Evolutionary conservation across 2,329 filamentous ascomycete species (phyloP).

Genomic region (Chaetomiaceae sp.): DNA sequence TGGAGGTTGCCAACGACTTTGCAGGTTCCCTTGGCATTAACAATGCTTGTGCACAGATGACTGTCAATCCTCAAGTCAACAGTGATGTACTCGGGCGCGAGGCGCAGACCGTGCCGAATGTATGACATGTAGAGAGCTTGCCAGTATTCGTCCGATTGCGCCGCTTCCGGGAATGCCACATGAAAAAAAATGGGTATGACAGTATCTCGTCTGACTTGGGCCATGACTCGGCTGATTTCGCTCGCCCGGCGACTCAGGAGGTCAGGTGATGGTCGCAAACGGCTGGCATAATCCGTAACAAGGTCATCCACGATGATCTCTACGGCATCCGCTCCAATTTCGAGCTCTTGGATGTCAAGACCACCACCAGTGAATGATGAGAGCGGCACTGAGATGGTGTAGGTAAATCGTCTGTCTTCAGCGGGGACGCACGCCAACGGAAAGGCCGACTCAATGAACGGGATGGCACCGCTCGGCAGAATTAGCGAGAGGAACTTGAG

Average conservation of each 20-base stretch:
- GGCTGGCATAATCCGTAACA: constrained; percentile 19
- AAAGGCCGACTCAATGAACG: constrained; percentile 59
- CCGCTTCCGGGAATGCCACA: constrained; percentile 37
- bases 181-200: constrained; percentile 57
- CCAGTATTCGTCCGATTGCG: constrained; percentile 24
- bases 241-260: constrained; percentile 37
- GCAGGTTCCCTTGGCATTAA: constrained; percentile 35
- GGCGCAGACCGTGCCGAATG: constrained; percentile 54
- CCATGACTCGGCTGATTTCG: constrained; percentile 54
- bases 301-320: constrained; percentile 53
- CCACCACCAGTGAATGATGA: constrained; percentile 50
- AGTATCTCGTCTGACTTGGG: constrained; percentile 58
- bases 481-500: constrained; percentile 63
- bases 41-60: constrained; percentile 45
- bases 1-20: constrained; percentile 59
- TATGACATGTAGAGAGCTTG: constrained; percentile 49
- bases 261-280: constrained; percentile 13
- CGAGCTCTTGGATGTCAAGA: constrained; percentile 59
- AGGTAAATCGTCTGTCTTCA: constrained; percentile 60
- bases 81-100: constrained; percentile 60
- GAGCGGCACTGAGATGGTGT: constrained; percentile 59
- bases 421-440: constrained; percentile 59
- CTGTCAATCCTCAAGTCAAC: constrained; percentile 57
- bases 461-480: constrained; percentile 50
- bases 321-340: constrained; percentile 64